Evolutionary conservation across 2,329 filamentous ascomycete species (phyloP).

Genomic region (Uncinocarpus reesii): DNA sequence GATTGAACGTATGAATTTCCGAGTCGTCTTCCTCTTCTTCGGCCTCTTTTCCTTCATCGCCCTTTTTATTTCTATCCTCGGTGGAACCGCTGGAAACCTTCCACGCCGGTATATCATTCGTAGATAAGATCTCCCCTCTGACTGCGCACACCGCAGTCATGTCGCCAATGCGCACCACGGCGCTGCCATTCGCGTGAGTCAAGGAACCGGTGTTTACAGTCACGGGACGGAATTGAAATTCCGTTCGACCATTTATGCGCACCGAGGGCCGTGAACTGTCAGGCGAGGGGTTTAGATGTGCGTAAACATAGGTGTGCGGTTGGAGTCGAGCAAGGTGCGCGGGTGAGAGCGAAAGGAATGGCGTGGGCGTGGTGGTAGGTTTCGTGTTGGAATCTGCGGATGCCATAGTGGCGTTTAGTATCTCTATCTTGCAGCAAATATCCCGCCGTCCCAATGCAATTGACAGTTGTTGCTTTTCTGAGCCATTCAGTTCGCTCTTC

Average conservation of each 20-base stretch:
- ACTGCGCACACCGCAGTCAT: conserved; percentile 94
- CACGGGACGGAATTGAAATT: conserved; percentile 59
- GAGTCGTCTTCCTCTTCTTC: conserved; percentile 38
- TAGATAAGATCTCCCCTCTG: conserved; percentile 70
- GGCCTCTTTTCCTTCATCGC: conserved; percentile 38
- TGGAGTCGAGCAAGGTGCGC: conserved; percentile 74
- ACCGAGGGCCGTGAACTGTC: conserved; percentile 45
- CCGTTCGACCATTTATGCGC: conserved; percentile 71
- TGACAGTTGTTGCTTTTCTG: background rate
- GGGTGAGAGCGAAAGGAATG: conserved; percentile 50
- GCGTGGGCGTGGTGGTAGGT: conserved; percentile 17
- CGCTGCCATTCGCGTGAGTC: conserved; percentile 80
- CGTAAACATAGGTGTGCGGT: conserved; percentile 78
- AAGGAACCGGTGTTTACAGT: conserved; percentile 73
- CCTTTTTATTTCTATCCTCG: conserved; percentile 23
- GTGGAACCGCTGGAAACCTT: conserved; percentile 29
- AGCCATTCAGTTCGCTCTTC: too few relatives aligned
- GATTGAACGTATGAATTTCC: conserved; percentile 44
- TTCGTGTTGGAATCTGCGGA: conserved; percentile 1
- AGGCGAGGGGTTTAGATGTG: conserved; percentile 60
- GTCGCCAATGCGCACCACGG: conserved; percentile 77
- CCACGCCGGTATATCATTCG: conserved; percentile 57
- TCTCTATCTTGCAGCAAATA: background rate
- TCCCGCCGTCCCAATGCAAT: background rate
- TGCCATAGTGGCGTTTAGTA: background rate